Conservation (phyloP, 345 rosid genomes). For the Boechera retrofracta region DNA sequence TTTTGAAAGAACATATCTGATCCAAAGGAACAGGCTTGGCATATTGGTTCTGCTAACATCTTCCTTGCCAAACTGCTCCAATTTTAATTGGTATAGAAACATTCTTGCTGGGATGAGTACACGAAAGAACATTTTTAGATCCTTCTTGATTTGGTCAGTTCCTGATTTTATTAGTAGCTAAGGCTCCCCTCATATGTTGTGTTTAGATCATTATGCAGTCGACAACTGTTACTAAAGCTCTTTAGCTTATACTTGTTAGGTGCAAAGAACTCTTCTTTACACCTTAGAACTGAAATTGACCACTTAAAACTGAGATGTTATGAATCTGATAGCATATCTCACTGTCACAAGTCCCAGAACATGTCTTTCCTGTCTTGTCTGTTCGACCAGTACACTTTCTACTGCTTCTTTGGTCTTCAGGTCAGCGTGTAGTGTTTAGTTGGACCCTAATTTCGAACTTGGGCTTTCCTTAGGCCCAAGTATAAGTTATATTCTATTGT, state of each 20-base stretch:
- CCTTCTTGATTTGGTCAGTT: background rate
- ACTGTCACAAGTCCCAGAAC: background rate
- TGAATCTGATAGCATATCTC: background rate
- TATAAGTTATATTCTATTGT: background rate
- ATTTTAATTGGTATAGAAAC: background rate
- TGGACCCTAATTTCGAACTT: background rate
- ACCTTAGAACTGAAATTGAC: background rate
- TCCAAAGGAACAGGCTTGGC: constrained; percentile 20
- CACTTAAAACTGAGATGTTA: background rate
- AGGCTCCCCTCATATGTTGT: background rate
- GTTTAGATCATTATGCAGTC: background rate
- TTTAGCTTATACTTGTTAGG: background rate
- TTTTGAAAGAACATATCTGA: background rate
- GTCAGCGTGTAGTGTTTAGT: background rate
- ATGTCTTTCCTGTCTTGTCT: background rate
- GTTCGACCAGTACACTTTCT: background rate
- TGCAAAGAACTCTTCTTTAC: background rate
- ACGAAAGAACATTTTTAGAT: background rate
- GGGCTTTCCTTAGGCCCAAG: constrained; percentile 1
- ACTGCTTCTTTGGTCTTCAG: background rate
- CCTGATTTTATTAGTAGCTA: background rate
- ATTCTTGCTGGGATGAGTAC: background rate
- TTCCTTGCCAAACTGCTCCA: background rate
- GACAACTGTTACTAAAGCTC: background rate
- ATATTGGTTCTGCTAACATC: background rate